Evolutionary conservation across 106 monocot species (phyloP).

Genomic region (Hemerocallis citrina): DNA sequence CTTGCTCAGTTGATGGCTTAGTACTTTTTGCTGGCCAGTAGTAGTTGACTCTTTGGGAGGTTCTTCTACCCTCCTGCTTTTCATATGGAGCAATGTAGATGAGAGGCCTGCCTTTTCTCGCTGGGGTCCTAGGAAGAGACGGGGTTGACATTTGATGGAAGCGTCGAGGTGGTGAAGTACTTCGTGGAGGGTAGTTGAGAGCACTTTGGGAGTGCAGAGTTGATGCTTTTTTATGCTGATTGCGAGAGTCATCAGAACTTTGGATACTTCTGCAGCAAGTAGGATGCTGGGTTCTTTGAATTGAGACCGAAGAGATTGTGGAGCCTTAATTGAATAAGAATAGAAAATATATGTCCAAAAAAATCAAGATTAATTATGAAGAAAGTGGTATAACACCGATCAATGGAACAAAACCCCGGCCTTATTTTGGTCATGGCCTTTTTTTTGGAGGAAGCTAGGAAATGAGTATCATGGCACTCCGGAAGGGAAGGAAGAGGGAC

Average conservation of each 20-base stretch:
- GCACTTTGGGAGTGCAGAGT: slow-evolving; percentile 11
- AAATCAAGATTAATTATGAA: too few relatives aligned
- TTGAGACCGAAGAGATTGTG: slow-evolving; percentile 30
- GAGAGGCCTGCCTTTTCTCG: slow-evolving; percentile 28
- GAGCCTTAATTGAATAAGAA: slow-evolving; percentile 20
- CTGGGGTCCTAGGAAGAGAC: slow-evolving; percentile 45
- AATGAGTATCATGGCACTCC: too few relatives aligned
- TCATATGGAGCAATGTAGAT: slow-evolving; percentile 15
- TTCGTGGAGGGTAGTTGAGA: slow-evolving; percentile 13
- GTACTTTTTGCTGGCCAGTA: neutral
- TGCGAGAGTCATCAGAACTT: slow-evolving; percentile 43
- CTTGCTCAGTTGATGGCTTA: slow-evolving; percentile 51
- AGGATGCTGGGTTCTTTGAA: slow-evolving; percentile 57
- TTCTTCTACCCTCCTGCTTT: slow-evolving; percentile 15
- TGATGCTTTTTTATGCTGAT: slow-evolving; percentile 38
- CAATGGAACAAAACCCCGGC: too few relatives aligned
- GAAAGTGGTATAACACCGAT: too few relatives aligned
- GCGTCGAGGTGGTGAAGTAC: slow-evolving; percentile 15
- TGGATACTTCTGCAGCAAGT: slow-evolving; percentile 55
- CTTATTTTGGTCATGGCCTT: too few relatives aligned
- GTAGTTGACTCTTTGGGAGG: neutral
- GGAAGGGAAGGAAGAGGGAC: too few relatives aligned
- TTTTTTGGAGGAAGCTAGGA: too few relatives aligned
- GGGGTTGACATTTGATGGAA: slow-evolving; percentile 50
- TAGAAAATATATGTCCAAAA: too few relatives aligned